phyloP scores from a whole-genome alignment of 495 filamentous ascomycete genomes.

The Schizothecium vesticola region DNA sequence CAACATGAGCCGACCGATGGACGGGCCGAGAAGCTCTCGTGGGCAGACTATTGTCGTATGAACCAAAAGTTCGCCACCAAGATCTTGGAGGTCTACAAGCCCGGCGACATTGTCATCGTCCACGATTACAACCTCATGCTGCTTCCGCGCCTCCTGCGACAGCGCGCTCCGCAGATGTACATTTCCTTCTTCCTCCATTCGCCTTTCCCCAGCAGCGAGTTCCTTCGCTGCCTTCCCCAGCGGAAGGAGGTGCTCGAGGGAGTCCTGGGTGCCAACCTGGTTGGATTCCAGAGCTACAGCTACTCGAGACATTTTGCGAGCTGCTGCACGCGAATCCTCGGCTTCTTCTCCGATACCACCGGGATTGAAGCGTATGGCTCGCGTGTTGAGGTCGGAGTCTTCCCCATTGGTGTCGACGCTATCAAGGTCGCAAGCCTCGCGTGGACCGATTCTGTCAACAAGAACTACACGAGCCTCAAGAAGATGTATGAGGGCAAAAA shows the following conservation, averaged over 20 bases:
- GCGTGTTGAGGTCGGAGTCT: constrained; percentile 81
- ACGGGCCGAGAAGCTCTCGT: constrained; percentile 69
- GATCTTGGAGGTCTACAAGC: constrained; percentile 78
- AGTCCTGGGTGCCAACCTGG: constrained; percentile 80
- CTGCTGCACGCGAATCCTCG: constrained; percentile 82
- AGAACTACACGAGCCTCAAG: constrained; percentile 62
- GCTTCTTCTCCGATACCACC: constrained; percentile 70
- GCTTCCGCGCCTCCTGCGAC: constrained; percentile 76
- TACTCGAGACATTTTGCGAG: constrained; percentile 89
- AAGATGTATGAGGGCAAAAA: constrained; percentile 74
- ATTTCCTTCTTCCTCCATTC: constrained; percentile 89
- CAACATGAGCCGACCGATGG: constrained; percentile 83
- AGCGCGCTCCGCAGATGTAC: constrained; percentile 75
- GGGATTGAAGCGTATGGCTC: constrained; percentile 85
- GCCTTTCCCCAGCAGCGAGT: constrained; percentile 92
- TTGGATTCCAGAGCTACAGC: constrained; percentile 89
- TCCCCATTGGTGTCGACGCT: constrained; percentile 86
- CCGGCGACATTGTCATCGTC: constrained; percentile 83
- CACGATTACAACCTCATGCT: constrained; percentile 91
- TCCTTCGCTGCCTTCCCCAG: constrained; percentile 76
- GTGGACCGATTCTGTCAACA: constrained; percentile 60
- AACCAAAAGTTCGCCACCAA: constrained; percentile 84
- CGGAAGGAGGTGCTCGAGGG: constrained; percentile 85
- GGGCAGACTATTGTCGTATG: constrained; percentile 83
- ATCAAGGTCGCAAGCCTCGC: constrained; percentile 63